Base-by-base conservation (phyloP, 2,329 filamentous ascomycete species). In the Lecanosticta acicola region DNA sequence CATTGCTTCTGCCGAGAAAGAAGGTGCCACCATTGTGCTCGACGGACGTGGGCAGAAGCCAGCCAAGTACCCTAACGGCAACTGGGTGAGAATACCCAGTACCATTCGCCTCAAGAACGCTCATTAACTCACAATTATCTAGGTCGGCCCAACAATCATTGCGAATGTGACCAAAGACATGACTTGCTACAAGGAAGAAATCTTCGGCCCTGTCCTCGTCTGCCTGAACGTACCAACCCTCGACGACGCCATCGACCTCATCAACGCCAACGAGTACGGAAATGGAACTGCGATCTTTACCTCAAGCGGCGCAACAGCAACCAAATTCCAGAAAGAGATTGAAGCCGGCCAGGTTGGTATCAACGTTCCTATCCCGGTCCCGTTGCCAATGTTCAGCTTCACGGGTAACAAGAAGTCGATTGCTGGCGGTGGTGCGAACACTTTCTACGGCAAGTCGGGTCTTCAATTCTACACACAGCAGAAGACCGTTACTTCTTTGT, bases 401-500 rank as follows among this genome's bases (percentile, higher is more conserved):
- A 83, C 80, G 2, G 80, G 80, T 14, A 83, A 83, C 66, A 79
- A 98, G 83, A 90, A 85, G 77, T 88, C 83, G 62, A 77, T 97
- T 46, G 93, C 93, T 0, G 93, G 91, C 44, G 90, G 90, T 42
- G 91, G 93, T 50, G 85, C 87, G 32, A 94, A 80, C 71, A 94
- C 89, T 13, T 97, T 98, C 67, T 98, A 98, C 70, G 93, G 93
- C 56, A 85, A 87, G 69, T 87, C 89, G 0, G 93, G 91, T 18
- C 71, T 98, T 65, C 83, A 86, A 65, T 98, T 98, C 66, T 97
- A 94, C 70, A 98, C 93, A 2, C 93, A 97, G 72, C 79, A 86
- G 64, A 97, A 98, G 85, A 98, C 93, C 2, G 93, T 98, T 39
- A 98, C 93, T 43, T 84, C 87, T 56, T 71, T 94, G 66, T 98